Base-by-base conservation (phyloP, 108 stramenopile genomes). In the Fistulifera solaris region DNA sequence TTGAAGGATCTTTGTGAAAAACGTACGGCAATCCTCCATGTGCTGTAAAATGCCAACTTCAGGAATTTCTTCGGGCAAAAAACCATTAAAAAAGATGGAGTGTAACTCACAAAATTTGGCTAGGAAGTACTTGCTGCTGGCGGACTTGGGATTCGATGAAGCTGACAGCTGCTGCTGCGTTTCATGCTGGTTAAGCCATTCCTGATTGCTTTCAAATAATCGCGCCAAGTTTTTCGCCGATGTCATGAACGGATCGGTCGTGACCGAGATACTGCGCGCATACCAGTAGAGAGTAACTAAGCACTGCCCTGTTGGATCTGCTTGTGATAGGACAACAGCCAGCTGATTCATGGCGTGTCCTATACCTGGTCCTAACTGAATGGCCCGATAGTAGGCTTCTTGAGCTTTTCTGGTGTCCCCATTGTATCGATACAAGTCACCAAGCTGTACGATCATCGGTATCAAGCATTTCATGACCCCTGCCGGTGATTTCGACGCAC, bases 261-360 rank as follows among this genome's bases (percentile, higher is more conserved):
- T 68, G 10, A 83, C 76, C 59, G 74, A 50, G 8, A 91, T 25
- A 0, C 78, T 68, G n/a, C 89, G 67, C 11, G 72, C 71, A 58
- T 91, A 91, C 61, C 78, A 84, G 47, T 91, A 87, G 0, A 91
- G 54, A 0, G 85, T 72, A 8, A 35, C 31, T 8, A 54, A 63
- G 13, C 66, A 49, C 19, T 66, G 55, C 25, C 31, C 31, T 8
- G 40, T 14, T 1, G 50, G 46, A 35, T 35, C 31, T 6, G 31
- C 8, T 35, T 35, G 31, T 8, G 31, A 35, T 35, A 35, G 8
- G 8, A 91, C 78, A 0, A 91, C 89, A 1, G 85, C 89, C 41
- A 91, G 47, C 58, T 91, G 89, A 61, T 91, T 91, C 67, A 71
- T 81, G 0, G 89, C 81, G 54, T 87, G 86, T 13, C 89, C 89